Evolutionary conservation across 1,284 basidiomycete species (phyloP).

Genomic region (Ustanciosporium gigantosporum): DNA sequence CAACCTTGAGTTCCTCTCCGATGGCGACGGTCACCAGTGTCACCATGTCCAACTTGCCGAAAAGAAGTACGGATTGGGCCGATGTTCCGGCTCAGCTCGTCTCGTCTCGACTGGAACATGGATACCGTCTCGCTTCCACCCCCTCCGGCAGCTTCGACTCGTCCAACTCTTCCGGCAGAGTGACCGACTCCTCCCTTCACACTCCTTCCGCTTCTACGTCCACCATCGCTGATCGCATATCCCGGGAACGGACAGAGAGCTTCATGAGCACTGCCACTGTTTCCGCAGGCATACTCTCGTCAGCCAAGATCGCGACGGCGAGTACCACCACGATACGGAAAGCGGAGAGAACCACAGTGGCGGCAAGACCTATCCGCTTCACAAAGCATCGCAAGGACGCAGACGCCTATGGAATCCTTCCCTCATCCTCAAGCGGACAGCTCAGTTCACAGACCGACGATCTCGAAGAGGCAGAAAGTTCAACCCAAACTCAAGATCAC

Average conservation of each 20-base stretch:
- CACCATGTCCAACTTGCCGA: too few species aligned
- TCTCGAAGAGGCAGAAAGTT: too few species aligned
- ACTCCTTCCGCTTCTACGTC: neutral
- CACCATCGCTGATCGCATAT: neutral
- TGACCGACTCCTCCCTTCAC: slow-evolving; percentile 3
- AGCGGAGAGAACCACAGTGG: slow-evolving; percentile 6
- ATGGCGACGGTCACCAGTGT: too few species aligned
- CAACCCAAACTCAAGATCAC: too few species aligned
- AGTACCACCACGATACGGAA: slow-evolving; percentile 34
- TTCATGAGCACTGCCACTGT: slow-evolving; percentile 19
- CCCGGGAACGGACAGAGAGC: slow-evolving; percentile 25
- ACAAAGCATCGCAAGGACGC: slow-evolving; percentile 11
- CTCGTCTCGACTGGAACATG: slow-evolving; percentile 26
- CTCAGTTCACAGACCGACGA: slow-evolving; percentile 13
- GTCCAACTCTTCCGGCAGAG: slow-evolving; percentile 3
- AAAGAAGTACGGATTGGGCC: too few species aligned
- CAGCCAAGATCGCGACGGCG: slow-evolving; percentile 28
- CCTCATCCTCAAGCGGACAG: slow-evolving; percentile 12
- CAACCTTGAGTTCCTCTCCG: too few species aligned
- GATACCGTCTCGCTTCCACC: slow-evolving; percentile 10
- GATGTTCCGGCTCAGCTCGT: slow-evolving; percentile 24
- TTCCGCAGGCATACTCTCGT: slow-evolving; percentile 7
- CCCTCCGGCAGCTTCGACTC: slow-evolving; percentile 18
- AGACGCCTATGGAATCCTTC: slow-evolving; percentile 7
- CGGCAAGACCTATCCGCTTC: slow-evolving; percentile 19